A percentile compares a stretch with the other conserved stretches of the same genome.
Conservation (phyloP, 176 grass and related monocot species). For the Oryza meyeriana region DNA sequence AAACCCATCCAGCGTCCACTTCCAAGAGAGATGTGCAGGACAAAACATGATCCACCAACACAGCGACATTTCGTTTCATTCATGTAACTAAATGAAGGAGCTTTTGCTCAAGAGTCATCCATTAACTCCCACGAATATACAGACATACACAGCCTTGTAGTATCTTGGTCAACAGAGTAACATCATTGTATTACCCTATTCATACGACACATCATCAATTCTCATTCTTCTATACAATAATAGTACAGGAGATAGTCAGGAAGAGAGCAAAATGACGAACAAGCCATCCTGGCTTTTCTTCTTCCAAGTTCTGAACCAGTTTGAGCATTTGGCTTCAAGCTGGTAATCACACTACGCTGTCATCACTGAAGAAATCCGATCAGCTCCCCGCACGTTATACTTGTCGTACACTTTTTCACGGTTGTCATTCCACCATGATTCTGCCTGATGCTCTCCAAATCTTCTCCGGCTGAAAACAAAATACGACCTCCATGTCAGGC, state of each 20-base stretch:
- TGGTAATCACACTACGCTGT: conserved; percentile 22
- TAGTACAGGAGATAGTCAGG: background rate
- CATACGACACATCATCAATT: background rate
- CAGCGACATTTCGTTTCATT: background rate
- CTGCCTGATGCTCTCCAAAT: conserved; percentile 85
- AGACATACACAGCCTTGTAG: background rate
- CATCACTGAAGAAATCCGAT: conserved; percentile 61
- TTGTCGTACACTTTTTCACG: conserved; percentile 85
- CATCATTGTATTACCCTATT: background rate
- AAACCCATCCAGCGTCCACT: too few species aligned
- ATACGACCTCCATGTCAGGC: background rate
- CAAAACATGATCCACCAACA: background rate
- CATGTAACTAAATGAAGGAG: background rate
- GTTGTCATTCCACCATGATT: conserved; percentile 93
- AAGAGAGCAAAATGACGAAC: background rate
- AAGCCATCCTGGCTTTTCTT: background rate
- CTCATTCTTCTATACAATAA: conserved; percentile 37
- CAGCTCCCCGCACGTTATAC: conserved; percentile 64
- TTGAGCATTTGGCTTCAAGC: background rate
- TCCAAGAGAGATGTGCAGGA: background rate
- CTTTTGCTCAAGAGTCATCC: conserved; percentile 22
- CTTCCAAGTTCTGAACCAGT: background rate
- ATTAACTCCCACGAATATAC: conserved; percentile 27
- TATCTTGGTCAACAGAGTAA: background rate
- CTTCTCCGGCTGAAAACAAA: conserved; percentile 67